Conservation (phyloP, 1,284 basidiomycete genomes). For the Lignosus rhinocerotis region DNA sequence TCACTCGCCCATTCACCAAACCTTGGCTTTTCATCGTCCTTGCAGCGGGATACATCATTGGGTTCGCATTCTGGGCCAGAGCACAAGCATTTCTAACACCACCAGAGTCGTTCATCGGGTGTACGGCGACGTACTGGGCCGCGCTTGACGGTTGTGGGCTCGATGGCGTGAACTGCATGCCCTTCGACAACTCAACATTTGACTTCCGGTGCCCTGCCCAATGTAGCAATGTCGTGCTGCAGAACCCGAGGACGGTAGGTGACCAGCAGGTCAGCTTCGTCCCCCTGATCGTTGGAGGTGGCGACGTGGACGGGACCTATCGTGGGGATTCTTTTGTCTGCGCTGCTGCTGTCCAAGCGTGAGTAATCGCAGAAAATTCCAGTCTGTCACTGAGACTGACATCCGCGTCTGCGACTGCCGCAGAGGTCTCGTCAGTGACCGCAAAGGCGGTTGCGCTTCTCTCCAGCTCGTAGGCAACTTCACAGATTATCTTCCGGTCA, state of each 20-base stretch:
- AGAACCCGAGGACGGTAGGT: constrained; percentile 81
- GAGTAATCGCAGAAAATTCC: constrained; percentile 33
- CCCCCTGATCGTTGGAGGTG: constrained; percentile 84
- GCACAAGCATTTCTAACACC: constrained; percentile 72
- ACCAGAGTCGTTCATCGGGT: constrained; percentile 59
- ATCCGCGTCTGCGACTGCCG: constrained; percentile 1
- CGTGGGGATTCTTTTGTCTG: constrained; percentile 87
- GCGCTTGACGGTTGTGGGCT: constrained; percentile 77
- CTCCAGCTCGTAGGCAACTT: constrained; percentile 72
- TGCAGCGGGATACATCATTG: constrained; percentile 66
- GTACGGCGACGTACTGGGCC: constrained; percentile 73
- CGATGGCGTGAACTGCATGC: constrained; percentile 66
- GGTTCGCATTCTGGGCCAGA: constrained; percentile 71
- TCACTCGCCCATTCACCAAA: constrained; percentile 51
- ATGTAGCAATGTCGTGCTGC: constrained; percentile 66
- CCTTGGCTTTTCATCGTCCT: constrained; percentile 58
- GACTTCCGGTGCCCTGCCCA: constrained; percentile 83
- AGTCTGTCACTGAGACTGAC: background rate
- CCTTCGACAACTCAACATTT: constrained; percentile 63
- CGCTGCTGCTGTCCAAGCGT: constrained; percentile 84
- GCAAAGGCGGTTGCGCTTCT: constrained; percentile 76
- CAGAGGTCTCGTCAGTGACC: constrained; percentile 69
- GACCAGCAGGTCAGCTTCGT: constrained; percentile 62
- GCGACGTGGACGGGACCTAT: constrained; percentile 69
- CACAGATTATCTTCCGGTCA: constrained; percentile 62